Conservation (phyloP, 192 early-diverging fungal genomes). For the Dissophora globulifera region DNA sequence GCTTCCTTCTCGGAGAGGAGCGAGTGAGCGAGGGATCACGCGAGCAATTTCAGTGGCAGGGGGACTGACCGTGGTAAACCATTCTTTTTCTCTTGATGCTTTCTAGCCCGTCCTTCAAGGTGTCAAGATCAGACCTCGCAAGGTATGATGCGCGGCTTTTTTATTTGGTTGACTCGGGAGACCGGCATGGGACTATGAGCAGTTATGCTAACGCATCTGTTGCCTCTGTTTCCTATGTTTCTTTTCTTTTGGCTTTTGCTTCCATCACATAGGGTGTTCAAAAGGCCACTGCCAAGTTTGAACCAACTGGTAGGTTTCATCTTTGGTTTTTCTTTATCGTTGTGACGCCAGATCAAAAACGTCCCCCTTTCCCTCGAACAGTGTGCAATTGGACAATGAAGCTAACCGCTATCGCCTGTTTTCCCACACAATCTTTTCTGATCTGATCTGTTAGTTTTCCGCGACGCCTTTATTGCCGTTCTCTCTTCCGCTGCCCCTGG, state of each 20-base stretch:
- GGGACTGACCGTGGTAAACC: background rate
- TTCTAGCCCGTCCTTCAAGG: conserved; percentile 68
- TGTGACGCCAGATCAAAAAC: conserved; percentile 2
- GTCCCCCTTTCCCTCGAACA: too few species aligned
- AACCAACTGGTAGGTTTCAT: conserved; percentile 63
- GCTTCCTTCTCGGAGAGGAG: background rate
- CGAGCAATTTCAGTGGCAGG: background rate
- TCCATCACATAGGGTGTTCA: conserved; percentile 67
- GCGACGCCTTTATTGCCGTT: conserved; percentile 65
- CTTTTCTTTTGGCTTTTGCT: conserved; percentile 5
- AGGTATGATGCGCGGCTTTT: conserved; percentile 45
- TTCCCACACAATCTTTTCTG: too few species aligned
- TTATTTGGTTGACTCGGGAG: background rate
- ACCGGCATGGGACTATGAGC: background rate
- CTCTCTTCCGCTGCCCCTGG: conserved; percentile 59
- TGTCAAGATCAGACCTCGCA: conserved; percentile 75
- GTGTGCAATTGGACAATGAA: too few species aligned
- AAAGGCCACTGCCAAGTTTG: conserved; percentile 74
- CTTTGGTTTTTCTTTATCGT: too few species aligned
- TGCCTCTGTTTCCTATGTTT: background rate
- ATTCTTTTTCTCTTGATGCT: background rate
- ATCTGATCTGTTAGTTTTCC: conserved; percentile 58
- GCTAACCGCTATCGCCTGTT: too few species aligned
- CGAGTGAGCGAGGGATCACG: background rate
- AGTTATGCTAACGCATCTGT: background rate